These are phyloP conservation scores for Penicillium sp. DNA, from an alignment of 2,329 filamentous ascomycete genomes.

Conservation along the genomic window DNA sequence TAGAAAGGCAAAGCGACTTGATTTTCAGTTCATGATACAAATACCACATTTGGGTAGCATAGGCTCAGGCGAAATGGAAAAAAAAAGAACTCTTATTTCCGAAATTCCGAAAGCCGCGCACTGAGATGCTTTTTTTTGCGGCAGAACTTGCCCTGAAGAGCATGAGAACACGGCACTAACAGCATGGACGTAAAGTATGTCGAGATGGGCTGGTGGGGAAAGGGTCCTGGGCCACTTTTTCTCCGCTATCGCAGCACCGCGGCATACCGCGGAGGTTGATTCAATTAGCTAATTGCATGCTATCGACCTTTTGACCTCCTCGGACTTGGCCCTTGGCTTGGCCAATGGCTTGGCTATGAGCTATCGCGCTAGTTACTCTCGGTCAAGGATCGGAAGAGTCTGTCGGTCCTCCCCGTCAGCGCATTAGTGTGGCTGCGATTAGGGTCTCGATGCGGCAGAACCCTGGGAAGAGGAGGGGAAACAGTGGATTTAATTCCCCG, in stretches of 20 bases:
- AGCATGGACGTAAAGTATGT: not conserved
- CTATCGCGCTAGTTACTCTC: not conserved
- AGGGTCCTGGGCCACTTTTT: not conserved
- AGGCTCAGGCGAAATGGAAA: not conserved
- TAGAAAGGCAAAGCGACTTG: not conserved
- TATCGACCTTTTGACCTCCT: constrained; percentile 3
- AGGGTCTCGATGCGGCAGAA: not conserved
- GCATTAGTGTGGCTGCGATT: not conserved
- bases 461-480: not conserved
- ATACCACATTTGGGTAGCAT: constrained; percentile 1
- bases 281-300: constrained; percentile 22
- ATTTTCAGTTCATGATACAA: not conserved
- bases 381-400: not conserved
- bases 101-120: not conserved
- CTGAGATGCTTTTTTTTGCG: not conserved
- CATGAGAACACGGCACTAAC: too few relatives aligned
- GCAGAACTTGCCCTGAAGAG: not conserved
- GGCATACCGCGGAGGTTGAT: constrained; percentile 1
- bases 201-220: not conserved
- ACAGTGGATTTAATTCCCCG: constrained; percentile 1
- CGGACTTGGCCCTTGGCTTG: constrained; percentile 5
- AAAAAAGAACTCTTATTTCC: not conserved
- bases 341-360: not conserved
- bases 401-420: not conserved
- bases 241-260: constrained; percentile 3